Evolutionary conservation across 2,329 filamentous ascomycete species (phyloP).

Genomic region (Sordariomycetes sp.): DNA sequence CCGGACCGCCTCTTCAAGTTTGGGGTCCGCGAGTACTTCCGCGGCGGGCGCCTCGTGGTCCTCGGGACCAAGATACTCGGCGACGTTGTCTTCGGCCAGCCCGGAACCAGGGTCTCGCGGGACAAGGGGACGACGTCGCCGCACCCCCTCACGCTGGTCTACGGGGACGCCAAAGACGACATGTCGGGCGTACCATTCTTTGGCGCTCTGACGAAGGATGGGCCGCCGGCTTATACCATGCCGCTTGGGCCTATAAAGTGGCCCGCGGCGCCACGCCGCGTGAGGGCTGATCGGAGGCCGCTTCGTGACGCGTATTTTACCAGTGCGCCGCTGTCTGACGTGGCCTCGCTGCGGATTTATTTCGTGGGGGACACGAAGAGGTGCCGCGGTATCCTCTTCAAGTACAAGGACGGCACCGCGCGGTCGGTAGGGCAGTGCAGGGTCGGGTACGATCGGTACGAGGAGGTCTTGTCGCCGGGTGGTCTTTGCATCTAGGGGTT

Average conservation of each 20-base stretch:
- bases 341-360: background rate
- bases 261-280: no score
- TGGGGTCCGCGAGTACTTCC: background rate
- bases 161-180: background rate
- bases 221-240: background rate
- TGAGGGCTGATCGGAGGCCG: background rate
- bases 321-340: background rate
- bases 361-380: background rate
- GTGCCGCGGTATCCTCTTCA: background rate
- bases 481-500: no score
- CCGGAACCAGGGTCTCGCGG: background rate
- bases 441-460: background rate
- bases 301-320: background rate
- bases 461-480: background rate
- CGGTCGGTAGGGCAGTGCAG: background rate
- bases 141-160: background rate
- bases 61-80: background rate
- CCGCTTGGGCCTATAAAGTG: background rate
- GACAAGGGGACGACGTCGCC: background rate
- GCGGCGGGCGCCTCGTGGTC: background rate
- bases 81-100: background rate
- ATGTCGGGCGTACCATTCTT: background rate
- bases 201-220: background rate
- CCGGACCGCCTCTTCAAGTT: background rate
- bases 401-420: background rate